Evolutionary conservation across 768 basidiomycete genomes (phyloP), one percentile per base, ranked within the genome.

Genomic region (Termitomyces heimii): DNA sequence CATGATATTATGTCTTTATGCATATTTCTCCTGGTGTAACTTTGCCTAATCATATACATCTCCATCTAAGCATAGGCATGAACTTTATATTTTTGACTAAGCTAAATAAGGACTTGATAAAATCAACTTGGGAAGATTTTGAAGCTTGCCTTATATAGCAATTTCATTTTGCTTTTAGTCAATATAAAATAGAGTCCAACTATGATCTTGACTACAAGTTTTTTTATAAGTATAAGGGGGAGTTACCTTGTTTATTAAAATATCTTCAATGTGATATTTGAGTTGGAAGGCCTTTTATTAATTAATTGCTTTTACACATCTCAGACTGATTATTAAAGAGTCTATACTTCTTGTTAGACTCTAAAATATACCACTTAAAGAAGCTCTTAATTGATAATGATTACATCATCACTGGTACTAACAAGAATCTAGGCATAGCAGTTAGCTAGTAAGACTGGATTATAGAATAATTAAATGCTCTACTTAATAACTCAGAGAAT

Each of bases 151-250:
- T 12, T 13, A n/a, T 18, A 1, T 48, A 20, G 47, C n/a, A 28
- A 2, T 1, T 48, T 0, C 34, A 2, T 13, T 48, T 48, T 4
- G 12, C 47, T 34, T 48, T 48, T 48, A 4, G 3, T 0, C 12
- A 48, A 2, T 34, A 22, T 34, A 13, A 13, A 13, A 22, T 22
- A 20, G 34, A 1, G n/a, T n/a, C 31, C 20, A 2, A 48, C 20
- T 48, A 48, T 34, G 47, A 48, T 49, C 48, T 22, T 22, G 32
- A 49, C 10, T 49, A 16, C 18, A 22, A 34, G 7, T 14, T 49
- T 1, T 14, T 1, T 0, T 22, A 10, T 24, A 1, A 49, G 34
- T 3, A 14, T 3, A 49, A 3, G 1, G 14, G 3, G 0, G 2
- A 14, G 2, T 13, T 14, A 8, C 22, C 32, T 8, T 1, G 9